Evolutionary conservation across 176 grass and related monocot genomes (phyloP).

Genomic region (Guadua angustifolia): DNA sequence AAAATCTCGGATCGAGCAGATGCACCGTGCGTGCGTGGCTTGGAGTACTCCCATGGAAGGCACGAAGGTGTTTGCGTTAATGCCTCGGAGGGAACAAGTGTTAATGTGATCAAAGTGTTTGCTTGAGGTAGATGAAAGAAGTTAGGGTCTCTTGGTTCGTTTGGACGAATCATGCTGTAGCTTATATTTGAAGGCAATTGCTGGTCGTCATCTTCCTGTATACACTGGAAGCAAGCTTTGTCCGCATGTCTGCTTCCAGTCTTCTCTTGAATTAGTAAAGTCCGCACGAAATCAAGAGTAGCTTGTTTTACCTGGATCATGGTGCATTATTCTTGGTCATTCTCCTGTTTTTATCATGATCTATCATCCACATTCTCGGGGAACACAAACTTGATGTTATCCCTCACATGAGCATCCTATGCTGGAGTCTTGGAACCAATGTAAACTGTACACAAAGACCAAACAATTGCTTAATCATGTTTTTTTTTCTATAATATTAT

Average conservation of each 20-base stretch:
- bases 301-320: not conserved
- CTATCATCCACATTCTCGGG: not conserved
- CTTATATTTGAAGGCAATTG: not conserved
- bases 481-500: not conserved
- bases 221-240: constrained; percentile 3
- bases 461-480: not conserved
- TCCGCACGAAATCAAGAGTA: not conserved
- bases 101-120: not conserved
- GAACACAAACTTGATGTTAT: not conserved
- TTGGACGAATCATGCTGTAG: not conserved
- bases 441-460: not conserved
- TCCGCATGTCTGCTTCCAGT: not conserved
- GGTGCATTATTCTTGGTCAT: not conserved
- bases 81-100: not conserved
- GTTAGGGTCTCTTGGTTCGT: not conserved
- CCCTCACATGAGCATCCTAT: not conserved
- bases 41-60: not conserved
- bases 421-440: not conserved
- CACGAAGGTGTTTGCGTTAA: not conserved
- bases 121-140: not conserved
- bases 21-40: not conserved
- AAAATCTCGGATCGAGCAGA: not conserved
- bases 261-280: not conserved
- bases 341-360: not conserved
- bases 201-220: not conserved